Evolutionary conservation across 257 asterid species (phyloP), one percentile per base, ranked within the genome.

Genomic region (Sherardia arvensis): DNA sequence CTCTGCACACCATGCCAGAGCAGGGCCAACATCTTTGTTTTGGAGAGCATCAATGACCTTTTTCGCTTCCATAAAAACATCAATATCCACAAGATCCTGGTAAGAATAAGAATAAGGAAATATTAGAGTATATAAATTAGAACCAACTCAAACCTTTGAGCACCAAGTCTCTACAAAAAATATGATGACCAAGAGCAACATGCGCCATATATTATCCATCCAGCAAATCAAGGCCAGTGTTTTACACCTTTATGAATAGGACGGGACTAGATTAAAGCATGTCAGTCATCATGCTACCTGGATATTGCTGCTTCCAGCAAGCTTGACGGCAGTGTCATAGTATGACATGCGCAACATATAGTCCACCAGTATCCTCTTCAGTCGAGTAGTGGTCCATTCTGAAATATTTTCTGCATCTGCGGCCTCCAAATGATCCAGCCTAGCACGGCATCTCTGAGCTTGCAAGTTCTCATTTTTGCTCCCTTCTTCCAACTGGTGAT

Each of bases 341-440:
- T 90, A 93, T 17, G 99, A 93, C 97, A 93, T 90, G 49, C 97
- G 84, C 81, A 90, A 65, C 95, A 94, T 87, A 79, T 94, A 94
- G 69, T 94, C 99, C 28, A 94, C 95, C 55, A 94, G 89, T 75
- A 94, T 83, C 55, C 97, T 71, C 64, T 84, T 90, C 91, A 94
- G 76, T 32, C 99, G 88, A 28, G 73, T 80, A 75, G 59, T 68
- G 63, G 72, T 83, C 96, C 95, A 94, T 59, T 75, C 91, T 15
- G 94, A 73, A 59, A 86, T 14, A 55, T 80, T 87, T 62, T 87
- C 95, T 45, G 82, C 78, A 63, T 90, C 87, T 11, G 87, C 92
- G 59, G 91, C 82, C 76, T 87, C 97, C 75, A 94, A 74, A 78
- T 90, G 96, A 61, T 87, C 95, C 71, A 94, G 73, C 65, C 97